These are phyloP conservation scores for Ophiosphaerella korrae DNA, from an alignment of 2,329 filamentous ascomycete genomes.

Conservation along the genomic window DNA sequence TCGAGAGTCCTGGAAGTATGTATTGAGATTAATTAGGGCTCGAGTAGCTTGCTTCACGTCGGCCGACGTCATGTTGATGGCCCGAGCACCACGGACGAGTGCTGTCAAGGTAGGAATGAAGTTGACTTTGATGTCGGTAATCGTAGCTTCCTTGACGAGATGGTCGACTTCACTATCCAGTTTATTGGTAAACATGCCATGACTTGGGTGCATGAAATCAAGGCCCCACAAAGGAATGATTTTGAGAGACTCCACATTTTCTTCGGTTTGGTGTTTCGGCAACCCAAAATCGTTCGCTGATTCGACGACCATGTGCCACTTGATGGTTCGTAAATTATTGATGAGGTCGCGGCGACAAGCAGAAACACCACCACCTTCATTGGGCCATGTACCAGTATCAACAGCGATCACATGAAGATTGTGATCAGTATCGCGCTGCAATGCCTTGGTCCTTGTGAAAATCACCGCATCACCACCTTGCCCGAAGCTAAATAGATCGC, in stretches of 20 bases:
- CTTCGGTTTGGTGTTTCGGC: conserved; percentile 51
- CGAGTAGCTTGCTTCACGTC: conserved; percentile 50
- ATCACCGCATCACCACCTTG: conserved; percentile 60
- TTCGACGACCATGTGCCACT: conserved; percentile 52
- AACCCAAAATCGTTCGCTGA: conserved; percentile 51
- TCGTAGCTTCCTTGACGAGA: conserved; percentile 40
- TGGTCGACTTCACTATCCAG: conserved; percentile 48
- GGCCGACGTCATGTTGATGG: conserved; percentile 44
- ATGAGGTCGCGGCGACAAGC: conserved; percentile 51
- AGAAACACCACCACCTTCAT: conserved; percentile 51
- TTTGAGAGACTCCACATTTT: conserved; percentile 51
- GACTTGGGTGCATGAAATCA: conserved; percentile 49
- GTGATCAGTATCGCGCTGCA: conserved; percentile 50
- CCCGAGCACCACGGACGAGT: conserved; percentile 47
- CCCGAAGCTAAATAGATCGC: conserved; percentile 58
- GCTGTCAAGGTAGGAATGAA: conserved; percentile 50
- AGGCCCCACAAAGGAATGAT: conserved; percentile 51
- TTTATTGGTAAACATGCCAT: conserved; percentile 51
- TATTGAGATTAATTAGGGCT: conserved; percentile 51
- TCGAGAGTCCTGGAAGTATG: conserved; percentile 51
- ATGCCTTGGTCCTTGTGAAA: conserved; percentile 55
- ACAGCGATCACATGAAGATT: conserved; percentile 49
- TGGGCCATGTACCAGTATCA: conserved; percentile 52
- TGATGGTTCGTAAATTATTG: conserved; percentile 50
- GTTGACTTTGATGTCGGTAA: conserved; percentile 46